Conservation (phyloP, 148 eudicot genomes). For the Rhododendron ovatum region DNA sequence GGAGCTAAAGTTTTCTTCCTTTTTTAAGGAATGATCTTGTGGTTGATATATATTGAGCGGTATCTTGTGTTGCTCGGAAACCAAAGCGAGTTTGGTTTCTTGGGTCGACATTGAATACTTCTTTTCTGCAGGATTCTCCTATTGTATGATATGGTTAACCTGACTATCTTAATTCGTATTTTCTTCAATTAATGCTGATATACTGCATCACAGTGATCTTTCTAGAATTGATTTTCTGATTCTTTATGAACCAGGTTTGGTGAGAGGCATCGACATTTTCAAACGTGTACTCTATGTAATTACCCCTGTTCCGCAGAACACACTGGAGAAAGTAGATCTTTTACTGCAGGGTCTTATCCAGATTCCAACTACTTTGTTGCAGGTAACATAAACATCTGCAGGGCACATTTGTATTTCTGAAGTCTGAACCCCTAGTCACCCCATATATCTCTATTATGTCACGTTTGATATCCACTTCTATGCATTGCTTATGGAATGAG, state of each 20-base stretch:
- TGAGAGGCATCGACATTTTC: conserved; percentile 59
- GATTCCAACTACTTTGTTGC: conserved; percentile 67
- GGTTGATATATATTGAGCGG: background rate
- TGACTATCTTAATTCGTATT: background rate
- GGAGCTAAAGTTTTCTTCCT: background rate
- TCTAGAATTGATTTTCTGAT: background rate
- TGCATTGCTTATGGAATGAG: background rate
- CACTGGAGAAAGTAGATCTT: conserved; percentile 61
- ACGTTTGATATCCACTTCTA: background rate
- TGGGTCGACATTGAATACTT: background rate
- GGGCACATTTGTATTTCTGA: background rate
- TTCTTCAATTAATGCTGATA: background rate
- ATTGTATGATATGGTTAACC: background rate
- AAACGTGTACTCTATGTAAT: conserved; percentile 54
- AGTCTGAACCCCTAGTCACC: background rate
- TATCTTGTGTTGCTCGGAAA: background rate
- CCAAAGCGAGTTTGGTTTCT: background rate
- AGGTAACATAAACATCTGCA: conserved; percentile 34
- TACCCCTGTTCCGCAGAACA: conserved; percentile 68
- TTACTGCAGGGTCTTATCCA: conserved; percentile 77
- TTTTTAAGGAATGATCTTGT: background rate
- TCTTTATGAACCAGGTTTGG: conserved; percentile 52
- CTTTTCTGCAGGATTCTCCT: background rate
- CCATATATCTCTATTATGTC: background rate
- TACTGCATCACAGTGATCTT: background rate